phyloP scores from a whole-genome alignment of 1,139 yeast species.

The Yamadazyma diddensiae region DNA sequence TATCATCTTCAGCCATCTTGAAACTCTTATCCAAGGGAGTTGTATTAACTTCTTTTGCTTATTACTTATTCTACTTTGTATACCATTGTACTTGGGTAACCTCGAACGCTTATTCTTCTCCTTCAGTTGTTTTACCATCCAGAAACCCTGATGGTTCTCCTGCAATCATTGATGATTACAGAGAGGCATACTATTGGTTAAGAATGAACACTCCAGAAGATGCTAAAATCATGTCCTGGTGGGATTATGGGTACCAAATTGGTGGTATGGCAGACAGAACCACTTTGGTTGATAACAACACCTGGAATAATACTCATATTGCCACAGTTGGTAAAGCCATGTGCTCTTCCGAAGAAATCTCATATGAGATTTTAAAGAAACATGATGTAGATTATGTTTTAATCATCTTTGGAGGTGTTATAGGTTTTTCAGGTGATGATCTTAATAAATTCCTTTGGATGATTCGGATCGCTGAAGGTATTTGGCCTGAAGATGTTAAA shows the following conservation, averaged over 20 bases:
- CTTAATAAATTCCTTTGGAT: constrained; percentile 97
- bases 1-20: constrained; percentile 19
- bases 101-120: constrained; percentile 92
- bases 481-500: constrained; percentile 96
- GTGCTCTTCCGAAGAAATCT: constrained; percentile 84
- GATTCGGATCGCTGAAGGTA: constrained; percentile 98
- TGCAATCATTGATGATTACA: constrained; percentile 87
- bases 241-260: constrained; percentile 99
- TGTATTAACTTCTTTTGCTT: constrained; percentile 68
- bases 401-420: constrained; percentile 88
- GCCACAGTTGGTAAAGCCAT: constrained; percentile 99
- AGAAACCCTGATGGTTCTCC: constrained; percentile 81
- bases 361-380: constrained; percentile 82
- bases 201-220: constrained; percentile 98
- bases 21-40: constrained; percentile 53
- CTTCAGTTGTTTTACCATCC: constrained; percentile 93
- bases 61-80: constrained; percentile 80
- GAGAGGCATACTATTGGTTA: constrained; percentile 99
- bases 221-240: constrained; percentile 97
- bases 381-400: constrained; percentile 95
- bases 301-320: constrained; percentile 99
- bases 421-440: constrained; percentile 97
- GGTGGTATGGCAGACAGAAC: constrained; percentile 99
- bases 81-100: constrained; percentile 98
- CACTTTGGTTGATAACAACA: constrained; percentile 95